These are phyloP conservation scores for Chrysanthemum lavandulifolium DNA, from an alignment of 129 eudicot genomes.

Conservation along the genomic window DNA sequence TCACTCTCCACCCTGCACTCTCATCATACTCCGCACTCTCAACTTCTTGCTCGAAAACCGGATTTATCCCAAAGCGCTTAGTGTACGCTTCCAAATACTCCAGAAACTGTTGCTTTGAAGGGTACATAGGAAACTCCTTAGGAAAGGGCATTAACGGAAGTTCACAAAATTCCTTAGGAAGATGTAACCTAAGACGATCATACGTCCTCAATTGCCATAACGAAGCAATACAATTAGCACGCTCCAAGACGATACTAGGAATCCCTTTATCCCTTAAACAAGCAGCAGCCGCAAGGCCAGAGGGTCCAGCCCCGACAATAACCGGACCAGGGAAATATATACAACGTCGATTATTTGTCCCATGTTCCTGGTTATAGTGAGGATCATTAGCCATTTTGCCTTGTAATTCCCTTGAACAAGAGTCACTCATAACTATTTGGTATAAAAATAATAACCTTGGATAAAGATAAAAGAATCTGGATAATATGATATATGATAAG, in stretches of 20 bases:
- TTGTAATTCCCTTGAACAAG: constrained; percentile 46
- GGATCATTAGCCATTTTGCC: constrained; percentile 60
- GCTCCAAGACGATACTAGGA: constrained; percentile 58
- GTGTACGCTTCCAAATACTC: constrained; percentile 69
- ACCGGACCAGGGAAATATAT: constrained; percentile 66
- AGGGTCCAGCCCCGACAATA: constrained; percentile 88
- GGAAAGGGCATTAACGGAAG: constrained; percentile 95
- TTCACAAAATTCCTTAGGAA: constrained; percentile 88
- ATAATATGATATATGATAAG: background rate
- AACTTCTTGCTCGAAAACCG: constrained; percentile 63
- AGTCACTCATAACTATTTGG: background rate
- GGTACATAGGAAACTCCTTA: constrained; percentile 61
- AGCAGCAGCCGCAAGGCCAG: constrained; percentile 80
- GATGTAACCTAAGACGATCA: constrained; percentile 73
- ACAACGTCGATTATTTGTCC: constrained; percentile 12
- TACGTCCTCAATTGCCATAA: constrained; percentile 85
- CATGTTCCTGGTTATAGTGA: constrained; percentile 8
- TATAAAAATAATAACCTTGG: background rate
- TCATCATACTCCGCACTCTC: constrained; percentile 59
- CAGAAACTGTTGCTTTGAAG: constrained; percentile 72
- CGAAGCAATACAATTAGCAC: constrained; percentile 79
- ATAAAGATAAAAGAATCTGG: constrained; percentile 7
- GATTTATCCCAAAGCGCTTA: constrained; percentile 50
- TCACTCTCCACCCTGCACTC: constrained; percentile 72
- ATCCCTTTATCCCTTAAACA: constrained; percentile 63